Percentiles rank a stretch among this genome's conserved stretches.
Evolutionary conservation across 306 rosid species (phyloP).

Genomic region (Trifolium dubium): DNA sequence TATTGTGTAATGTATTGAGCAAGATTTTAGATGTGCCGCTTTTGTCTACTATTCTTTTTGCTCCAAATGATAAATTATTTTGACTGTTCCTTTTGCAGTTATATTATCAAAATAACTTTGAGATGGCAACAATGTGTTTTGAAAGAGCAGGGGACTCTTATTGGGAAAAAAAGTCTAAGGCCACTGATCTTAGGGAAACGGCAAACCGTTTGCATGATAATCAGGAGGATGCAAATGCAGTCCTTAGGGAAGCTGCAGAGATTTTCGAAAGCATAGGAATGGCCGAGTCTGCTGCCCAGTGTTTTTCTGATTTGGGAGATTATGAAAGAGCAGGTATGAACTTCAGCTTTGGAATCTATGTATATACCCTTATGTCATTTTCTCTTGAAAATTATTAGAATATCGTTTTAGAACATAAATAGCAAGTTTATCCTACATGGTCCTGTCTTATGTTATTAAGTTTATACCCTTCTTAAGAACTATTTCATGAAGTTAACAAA

Average conservation of each 20-base stretch:
- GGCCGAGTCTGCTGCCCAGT: slow-evolving; percentile 65
- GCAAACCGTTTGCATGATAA: slow-evolving; percentile 57
- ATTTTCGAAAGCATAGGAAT: slow-evolving; percentile 69
- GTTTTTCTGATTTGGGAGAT: slow-evolving; percentile 73
- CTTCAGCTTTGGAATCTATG: background rate
- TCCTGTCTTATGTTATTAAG: too few relatives aligned
- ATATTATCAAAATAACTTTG: slow-evolving; percentile 61
- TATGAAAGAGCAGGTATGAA: slow-evolving; percentile 68
- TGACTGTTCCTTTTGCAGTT: slow-evolving; percentile 47
- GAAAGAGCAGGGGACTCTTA: slow-evolving; percentile 70
- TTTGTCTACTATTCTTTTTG: background rate
- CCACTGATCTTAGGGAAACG: slow-evolving; percentile 61
- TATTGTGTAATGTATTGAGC: background rate
- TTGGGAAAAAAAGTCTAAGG: slow-evolving; percentile 78
- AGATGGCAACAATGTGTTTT: slow-evolving; percentile 81
- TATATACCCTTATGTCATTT: background rate
- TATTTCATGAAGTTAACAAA: too few relatives aligned
- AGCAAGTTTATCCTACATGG: background rate
- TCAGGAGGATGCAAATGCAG: slow-evolving; percentile 56
- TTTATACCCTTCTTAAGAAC: too few relatives aligned
- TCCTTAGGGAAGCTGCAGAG: slow-evolving; percentile 75
- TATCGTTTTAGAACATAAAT: background rate
- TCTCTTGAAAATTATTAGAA: background rate
- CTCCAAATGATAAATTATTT: too few relatives aligned
- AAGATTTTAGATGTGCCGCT: background rate